Evolutionary conservation across 192 early-diverging fungal genomes (phyloP), one percentile per base, ranked within the genome.

Genomic region (Podila clonocystis): DNA sequence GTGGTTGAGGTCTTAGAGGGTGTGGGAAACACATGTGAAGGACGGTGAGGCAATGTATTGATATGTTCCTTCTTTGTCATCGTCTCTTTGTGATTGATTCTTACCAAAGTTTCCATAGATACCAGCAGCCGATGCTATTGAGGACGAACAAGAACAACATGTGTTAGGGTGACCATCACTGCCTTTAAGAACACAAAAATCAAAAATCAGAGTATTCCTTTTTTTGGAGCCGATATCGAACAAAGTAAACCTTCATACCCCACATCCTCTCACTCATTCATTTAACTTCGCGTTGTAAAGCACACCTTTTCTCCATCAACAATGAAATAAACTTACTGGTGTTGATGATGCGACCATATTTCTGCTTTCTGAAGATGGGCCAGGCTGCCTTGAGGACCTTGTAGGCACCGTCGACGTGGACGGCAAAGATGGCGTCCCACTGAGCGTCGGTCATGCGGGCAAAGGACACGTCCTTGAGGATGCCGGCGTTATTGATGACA

Each of bases 401-500:
- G 89, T 95, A 99, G 0, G 95, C 94, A 66, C 96, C 97, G 64
- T 94, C 88, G 65, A 99, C 85, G 77, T 98, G 97, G 63, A 97
- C 94, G 36, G 86, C 85, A 70, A 96, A 92, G 19, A 98, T 94
- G 57, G 96, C 79, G 84, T 98, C 96, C 97, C 97, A 99, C 82
- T 99, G 97, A 33, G 87, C 84, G 84, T 95, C 95, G 28, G 96
- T 93, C 82, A 97, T 95, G 50, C 95, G 86, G 59, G 85, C 88
- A 83, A 99, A 98, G 8, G 96, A 96, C 82, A 94, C 96, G 87
- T 99, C 97, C 70, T 97, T 91, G 63, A 99, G 87, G 63, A 99
- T 98, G 70, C 97, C 97, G 24, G 97, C 97, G 74, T 99, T 99
- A 91, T 99, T 99, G 74, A 99, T 89, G 28, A 99, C 69, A 67